Percentiles rank a stretch among this genome's conserved stretches.
phyloP scores from a whole-genome alignment of 2,329 filamentous ascomycete genomes.

The Trichoderma sp. region DNA sequence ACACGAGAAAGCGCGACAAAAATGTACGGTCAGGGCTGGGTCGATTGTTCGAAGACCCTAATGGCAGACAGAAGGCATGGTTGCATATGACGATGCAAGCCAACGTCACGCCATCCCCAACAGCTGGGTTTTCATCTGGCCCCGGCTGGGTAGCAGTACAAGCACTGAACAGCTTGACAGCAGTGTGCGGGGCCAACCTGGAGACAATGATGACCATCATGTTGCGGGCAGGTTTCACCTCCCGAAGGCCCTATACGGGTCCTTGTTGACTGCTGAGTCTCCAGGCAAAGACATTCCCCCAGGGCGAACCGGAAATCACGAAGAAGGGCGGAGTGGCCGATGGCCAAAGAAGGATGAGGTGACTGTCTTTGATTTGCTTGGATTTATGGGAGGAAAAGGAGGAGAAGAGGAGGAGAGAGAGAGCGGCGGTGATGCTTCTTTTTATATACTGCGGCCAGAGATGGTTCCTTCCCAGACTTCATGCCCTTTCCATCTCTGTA shows the following conservation, averaged over 20 bases:
- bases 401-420: not conserved
- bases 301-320: constrained; percentile 20
- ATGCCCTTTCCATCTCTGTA: not conserved
- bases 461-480: not conserved
- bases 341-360: constrained; percentile 29
- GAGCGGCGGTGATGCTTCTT: not conserved
- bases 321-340: constrained; percentile 24
- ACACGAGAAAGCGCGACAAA: not conserved
- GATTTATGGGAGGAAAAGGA: not conserved
- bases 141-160: not conserved
- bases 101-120: constrained; percentile 2
- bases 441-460: not conserved
- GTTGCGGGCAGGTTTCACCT: constrained; percentile 5
- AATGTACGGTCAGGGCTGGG: not conserved
- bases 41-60: not conserved
- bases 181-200: not conserved
- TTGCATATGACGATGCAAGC: constrained; percentile 10
- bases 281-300: constrained; percentile 29
- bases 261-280: constrained; percentile 28
- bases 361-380: constrained; percentile 16
- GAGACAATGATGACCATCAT: constrained; percentile 18
- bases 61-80: not conserved
- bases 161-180: constrained; percentile 13
- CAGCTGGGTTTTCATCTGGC: constrained; percentile 6
- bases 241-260: constrained; percentile 14